Evolutionary conservation across 805 yeast species (phyloP).

Genomic region (Monosporozyma siamensis): DNA sequence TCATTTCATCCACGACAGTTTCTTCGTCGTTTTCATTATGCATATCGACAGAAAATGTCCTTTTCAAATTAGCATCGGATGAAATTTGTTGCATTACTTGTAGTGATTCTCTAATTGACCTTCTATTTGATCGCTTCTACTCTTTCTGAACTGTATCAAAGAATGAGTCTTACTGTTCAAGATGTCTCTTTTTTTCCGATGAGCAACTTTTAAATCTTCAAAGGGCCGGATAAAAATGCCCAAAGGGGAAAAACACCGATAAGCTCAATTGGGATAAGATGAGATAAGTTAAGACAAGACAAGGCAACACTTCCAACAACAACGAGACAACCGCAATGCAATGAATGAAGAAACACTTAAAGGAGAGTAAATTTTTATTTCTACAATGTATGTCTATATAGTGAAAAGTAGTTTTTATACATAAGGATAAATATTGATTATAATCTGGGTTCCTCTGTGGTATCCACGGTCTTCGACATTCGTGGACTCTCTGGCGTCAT

Average conservation of each 20-base stretch:
- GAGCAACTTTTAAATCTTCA: neutral
- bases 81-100: slow-evolving; percentile 1
- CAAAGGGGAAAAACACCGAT: neutral
- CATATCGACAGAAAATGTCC: neutral
- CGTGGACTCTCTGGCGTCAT: neutral
- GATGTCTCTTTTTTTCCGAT: neutral
- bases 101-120: too few species aligned
- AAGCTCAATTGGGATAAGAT: neutral
- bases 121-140: too few species aligned
- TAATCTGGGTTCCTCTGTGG: neutral
- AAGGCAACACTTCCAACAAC: too few species aligned
- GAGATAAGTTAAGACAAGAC: too few species aligned
- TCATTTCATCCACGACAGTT: neutral
- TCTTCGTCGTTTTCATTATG: neutral
- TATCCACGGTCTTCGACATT: neutral
- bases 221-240: neutral
- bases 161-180: neutral
- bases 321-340: neutral
- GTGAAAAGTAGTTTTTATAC: too few species aligned
- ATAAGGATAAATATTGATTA: too few species aligned
- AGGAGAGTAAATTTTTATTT: too few species aligned
- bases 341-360: too few species aligned
- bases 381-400: too few species aligned
- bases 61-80: slow-evolving; percentile 1
- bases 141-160: too few species aligned